phyloP scores from a whole-genome alignment of 1,139 yeast genomes.

The Taphrina sp. region DNA sequence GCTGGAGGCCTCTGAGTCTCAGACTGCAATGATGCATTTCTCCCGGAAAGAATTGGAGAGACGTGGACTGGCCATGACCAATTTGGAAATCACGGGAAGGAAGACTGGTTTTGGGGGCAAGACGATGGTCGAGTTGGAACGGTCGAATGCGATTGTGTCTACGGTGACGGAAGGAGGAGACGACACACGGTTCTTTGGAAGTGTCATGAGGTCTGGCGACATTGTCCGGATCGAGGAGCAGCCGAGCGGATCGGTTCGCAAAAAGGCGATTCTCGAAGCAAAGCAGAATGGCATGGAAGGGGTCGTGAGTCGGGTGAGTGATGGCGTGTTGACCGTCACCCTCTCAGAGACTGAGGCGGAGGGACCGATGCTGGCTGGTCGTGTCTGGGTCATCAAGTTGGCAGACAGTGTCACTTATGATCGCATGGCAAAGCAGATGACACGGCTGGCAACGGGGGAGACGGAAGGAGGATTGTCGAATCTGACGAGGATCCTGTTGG shows the following conservation, averaged over 20 bases:
- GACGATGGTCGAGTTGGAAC: slow-evolving; percentile 20
- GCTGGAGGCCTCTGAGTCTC: slow-evolving; percentile 18
- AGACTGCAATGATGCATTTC: slow-evolving; percentile 5
- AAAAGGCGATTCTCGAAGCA: slow-evolving; percentile 2
- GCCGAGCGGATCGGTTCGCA: slow-evolving; percentile 10
- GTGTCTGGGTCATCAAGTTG: slow-evolving; percentile 47
- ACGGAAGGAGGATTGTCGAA: slow-evolving; percentile 42
- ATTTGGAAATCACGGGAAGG: slow-evolving; percentile 19
- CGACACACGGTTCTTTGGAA: not conserved
- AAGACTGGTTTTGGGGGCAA: slow-evolving; percentile 34
- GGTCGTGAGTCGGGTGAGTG: slow-evolving; percentile 56
- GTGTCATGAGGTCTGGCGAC: slow-evolving; percentile 33
- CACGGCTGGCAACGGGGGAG: slow-evolving; percentile 54
- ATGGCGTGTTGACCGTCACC: slow-evolving; percentile 55
- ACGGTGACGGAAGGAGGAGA: not conserved
- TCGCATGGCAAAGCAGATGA: slow-evolving; percentile 73
- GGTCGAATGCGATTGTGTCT: slow-evolving; percentile 7
- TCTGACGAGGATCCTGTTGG: slow-evolving; percentile 42
- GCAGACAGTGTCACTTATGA: slow-evolving; percentile 51
- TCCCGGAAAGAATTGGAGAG: slow-evolving; percentile 23
- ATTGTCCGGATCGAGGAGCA: slow-evolving; percentile 32
- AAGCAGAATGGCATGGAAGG: slow-evolving; percentile 50
- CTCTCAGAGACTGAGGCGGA: slow-evolving; percentile 56
- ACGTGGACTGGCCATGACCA: slow-evolving; percentile 32
- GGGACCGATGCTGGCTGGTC: slow-evolving; percentile 36